phyloP scores from a whole-genome alignment of 2,329 filamentous ascomycete species.

The Ambrosiella cleistominuta region DNA sequence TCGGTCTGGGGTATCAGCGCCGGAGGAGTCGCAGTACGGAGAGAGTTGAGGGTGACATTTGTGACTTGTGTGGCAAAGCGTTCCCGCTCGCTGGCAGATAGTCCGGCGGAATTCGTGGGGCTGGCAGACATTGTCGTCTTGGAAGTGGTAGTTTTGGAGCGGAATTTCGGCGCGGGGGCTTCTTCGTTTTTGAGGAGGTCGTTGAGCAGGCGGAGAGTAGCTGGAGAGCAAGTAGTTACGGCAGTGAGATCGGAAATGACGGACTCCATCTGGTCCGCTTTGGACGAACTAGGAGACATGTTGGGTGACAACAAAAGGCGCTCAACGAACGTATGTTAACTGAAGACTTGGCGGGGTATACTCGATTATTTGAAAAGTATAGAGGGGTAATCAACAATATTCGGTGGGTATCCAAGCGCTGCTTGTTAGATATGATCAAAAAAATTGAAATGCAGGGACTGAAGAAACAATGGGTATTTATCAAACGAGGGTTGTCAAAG shows the following conservation, averaged over 20 bases:
- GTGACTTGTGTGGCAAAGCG: constrained; percentile 55
- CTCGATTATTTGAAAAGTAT: neutral
- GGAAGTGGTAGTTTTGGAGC: constrained; percentile 18
- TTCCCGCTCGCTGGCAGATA: constrained; percentile 43
- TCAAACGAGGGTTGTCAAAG: neutral
- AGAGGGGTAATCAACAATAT: neutral
- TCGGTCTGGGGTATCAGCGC: neutral
- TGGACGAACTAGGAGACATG: neutral
- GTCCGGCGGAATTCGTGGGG: constrained; percentile 15
- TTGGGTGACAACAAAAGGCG: neutral
- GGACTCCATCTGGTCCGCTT: constrained; percentile 11
- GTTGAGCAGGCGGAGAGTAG: constrained; percentile 10
- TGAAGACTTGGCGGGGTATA: neutral
- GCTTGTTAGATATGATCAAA: neutral
- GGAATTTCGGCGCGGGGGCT: neutral
- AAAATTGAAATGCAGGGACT: neutral
- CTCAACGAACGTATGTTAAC: neutral
- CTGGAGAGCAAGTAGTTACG: constrained; percentile 8
- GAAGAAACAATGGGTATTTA: neutral
- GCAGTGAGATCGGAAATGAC: constrained; percentile 9
- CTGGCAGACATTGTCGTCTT: constrained; percentile 17
- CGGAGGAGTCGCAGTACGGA: constrained; percentile 36
- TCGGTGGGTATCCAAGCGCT: neutral
- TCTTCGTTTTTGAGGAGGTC: constrained; percentile 10
- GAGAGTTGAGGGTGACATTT: constrained; percentile 49